phyloP scores from a whole-genome alignment of 2,329 filamentous ascomycete genomes.

The Malbranchea cinnamomea region DNA sequence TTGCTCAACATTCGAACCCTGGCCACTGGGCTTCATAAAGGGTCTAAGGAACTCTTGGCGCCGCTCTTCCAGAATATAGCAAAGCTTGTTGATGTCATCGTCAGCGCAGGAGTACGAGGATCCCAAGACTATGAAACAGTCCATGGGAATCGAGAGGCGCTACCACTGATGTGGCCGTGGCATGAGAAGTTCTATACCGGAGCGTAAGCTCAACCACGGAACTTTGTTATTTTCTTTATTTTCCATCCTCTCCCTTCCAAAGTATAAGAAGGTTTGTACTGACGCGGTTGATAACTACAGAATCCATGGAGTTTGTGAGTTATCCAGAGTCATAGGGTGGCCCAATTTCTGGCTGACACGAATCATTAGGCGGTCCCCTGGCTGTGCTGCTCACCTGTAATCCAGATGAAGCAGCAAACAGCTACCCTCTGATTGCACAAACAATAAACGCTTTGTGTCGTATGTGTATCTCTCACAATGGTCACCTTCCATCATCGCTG shows the following conservation, averaged over 20 bases:
- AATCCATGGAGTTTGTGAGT: constrained; percentile 13
- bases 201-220: constrained; percentile 17
- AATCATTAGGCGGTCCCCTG: constrained; percentile 23
- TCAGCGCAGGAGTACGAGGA: constrained; percentile 21
- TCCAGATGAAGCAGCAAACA: constrained; percentile 17
- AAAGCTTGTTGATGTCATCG: constrained; percentile 18
- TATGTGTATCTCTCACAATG: constrained; percentile 19
- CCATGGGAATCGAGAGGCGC: constrained; percentile 17
- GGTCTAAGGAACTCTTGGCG: constrained; percentile 11
- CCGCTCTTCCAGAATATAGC: constrained; percentile 18
- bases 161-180: constrained; percentile 29
- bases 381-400: constrained; percentile 22
- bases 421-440: constrained; percentile 17
- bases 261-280: constrained; percentile 12
- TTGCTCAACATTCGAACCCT: constrained; percentile 21
- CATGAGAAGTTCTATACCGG: constrained; percentile 23
- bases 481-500: constrained; percentile 25
- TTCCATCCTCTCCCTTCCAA: constrained; percentile 13
- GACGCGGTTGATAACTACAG: constrained; percentile 4
- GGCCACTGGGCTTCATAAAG: constrained; percentile 12
- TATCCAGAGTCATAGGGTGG: too few species aligned
- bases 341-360: too few species aligned
- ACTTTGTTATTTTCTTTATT: too few species aligned
- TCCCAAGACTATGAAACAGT: constrained; percentile 16
- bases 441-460: constrained; percentile 24